Evolutionary conservation across 1,284 basidiomycete genomes (phyloP).

Genomic region (Pseudozyma thailandica): DNA sequence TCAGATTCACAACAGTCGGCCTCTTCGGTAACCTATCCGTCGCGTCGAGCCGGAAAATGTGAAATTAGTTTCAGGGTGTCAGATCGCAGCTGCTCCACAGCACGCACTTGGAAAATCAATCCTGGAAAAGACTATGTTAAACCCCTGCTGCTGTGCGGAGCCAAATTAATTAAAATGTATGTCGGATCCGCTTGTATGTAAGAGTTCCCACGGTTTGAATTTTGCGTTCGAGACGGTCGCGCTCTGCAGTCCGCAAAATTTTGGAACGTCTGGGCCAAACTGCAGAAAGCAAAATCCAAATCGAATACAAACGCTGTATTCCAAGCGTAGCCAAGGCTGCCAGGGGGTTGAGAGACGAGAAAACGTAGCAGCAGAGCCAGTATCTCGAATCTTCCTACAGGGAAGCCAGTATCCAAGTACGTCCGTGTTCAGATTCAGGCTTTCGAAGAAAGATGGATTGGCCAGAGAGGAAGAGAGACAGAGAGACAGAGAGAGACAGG

Average conservation of each 20-base stretch:
- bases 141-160: no score
- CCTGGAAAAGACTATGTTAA: no score
- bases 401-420: neutral
- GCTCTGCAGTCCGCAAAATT: no score
- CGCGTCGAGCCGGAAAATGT: neutral
- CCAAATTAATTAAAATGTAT: no score
- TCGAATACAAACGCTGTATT: no score
- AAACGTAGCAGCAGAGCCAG: constrained; percentile 11
- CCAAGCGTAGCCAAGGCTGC: neutral
- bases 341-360: neutral
- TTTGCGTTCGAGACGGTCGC: no score
- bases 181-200: no score
- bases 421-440: no score
- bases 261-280: no score
- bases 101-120: neutral
- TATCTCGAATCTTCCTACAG: constrained; percentile 4
- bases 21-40: constrained; percentile 15
- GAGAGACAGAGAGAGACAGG: constrained; percentile 1
- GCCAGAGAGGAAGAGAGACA: constrained; percentile 3
- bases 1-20: constrained; percentile 17
- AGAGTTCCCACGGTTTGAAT: no score
- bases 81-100: neutral
- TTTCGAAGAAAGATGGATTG: no score
- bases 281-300: no score
- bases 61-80: neutral